Percentiles rank a stretch among this genome's conserved stretches.
Evolutionary conservation across 2,329 filamentous ascomycete genomes (phyloP).

Genomic region (Ophiostoma australiae): DNA sequence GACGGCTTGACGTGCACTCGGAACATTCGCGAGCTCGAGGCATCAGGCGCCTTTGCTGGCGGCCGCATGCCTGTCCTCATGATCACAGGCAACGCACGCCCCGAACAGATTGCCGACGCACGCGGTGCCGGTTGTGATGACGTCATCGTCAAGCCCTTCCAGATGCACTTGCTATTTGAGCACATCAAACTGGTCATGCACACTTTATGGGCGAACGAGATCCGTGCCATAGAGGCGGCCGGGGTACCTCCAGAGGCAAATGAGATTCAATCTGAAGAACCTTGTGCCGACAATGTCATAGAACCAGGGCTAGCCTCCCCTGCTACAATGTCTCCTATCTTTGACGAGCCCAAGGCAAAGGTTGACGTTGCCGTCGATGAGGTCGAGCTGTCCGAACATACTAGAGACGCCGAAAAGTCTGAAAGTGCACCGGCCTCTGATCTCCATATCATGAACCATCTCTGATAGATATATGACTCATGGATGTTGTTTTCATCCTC

Average conservation of each 20-base stretch:
- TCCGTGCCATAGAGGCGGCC: neutral
- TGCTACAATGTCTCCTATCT: neutral
- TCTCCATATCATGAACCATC: slow-evolving; percentile 5
- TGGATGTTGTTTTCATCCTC: neutral
- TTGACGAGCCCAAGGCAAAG: neutral
- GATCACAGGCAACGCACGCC: slow-evolving; percentile 62
- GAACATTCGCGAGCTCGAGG: slow-evolving; percentile 59
- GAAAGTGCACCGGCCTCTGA: neutral
- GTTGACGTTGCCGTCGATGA: neutral
- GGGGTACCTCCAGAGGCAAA: neutral
- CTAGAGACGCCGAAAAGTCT: neutral
- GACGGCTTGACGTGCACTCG: slow-evolving; percentile 64
- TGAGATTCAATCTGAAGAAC: neutral
- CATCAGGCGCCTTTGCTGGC: slow-evolving; percentile 46
- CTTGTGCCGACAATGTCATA: neutral
- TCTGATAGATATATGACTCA: neutral
- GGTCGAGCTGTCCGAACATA: slow-evolving; percentile 2
- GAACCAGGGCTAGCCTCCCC: neutral
- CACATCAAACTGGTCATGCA: slow-evolving; percentile 52
- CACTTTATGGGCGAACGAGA: slow-evolving; percentile 24
- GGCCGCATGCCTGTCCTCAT: slow-evolving; percentile 59
- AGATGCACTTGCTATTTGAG: slow-evolving; percentile 55
- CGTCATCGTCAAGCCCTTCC: slow-evolving; percentile 68
- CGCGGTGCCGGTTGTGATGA: slow-evolving; percentile 54
- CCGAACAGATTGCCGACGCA: slow-evolving; percentile 54